Evolutionary conservation across 2,329 filamentous ascomycete species (phyloP).

Genomic region (Penicillium sp.): DNA sequence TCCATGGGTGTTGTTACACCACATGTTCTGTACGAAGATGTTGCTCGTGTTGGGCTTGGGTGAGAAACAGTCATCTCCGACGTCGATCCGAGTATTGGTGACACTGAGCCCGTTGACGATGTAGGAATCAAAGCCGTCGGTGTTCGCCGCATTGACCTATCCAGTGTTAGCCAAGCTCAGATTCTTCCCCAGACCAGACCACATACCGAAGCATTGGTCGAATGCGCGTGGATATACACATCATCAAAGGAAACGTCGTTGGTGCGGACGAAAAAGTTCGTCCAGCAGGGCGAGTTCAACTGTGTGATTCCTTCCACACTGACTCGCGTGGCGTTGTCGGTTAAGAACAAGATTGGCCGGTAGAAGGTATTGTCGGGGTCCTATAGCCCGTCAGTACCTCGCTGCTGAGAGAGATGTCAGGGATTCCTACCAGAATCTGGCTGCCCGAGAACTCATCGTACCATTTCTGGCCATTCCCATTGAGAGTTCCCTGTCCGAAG

Average conservation of each 20-base stretch:
- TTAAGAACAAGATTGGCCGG: slow-evolving; percentile 61
- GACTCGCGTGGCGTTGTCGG: slow-evolving; percentile 60
- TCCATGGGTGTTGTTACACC: slow-evolving; percentile 60
- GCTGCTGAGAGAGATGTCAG: neutral
- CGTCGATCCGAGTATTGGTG: slow-evolving; percentile 53
- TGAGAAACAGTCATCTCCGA: slow-evolving; percentile 62
- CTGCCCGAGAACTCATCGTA: slow-evolving; percentile 51
- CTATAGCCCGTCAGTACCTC: slow-evolving; percentile 18
- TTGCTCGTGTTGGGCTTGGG: slow-evolving; percentile 61
- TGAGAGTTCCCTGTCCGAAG: slow-evolving; percentile 56
- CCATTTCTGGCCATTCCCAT: slow-evolving; percentile 56
- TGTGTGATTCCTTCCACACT: slow-evolving; percentile 59
- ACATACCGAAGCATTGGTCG: slow-evolving; percentile 45
- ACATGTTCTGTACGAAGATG: slow-evolving; percentile 59
- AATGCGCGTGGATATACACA: slow-evolving; percentile 55
- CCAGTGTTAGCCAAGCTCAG: neutral
- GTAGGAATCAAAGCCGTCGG: slow-evolving; percentile 62
- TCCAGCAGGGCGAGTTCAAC: slow-evolving; percentile 64
- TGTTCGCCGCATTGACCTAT: slow-evolving; percentile 56
- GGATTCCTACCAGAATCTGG: slow-evolving; percentile 33
- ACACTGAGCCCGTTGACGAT: slow-evolving; percentile 57
- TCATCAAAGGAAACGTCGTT: slow-evolving; percentile 56
- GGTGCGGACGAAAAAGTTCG: slow-evolving; percentile 60
- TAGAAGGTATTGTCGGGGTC: slow-evolving; percentile 57
- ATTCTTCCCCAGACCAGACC: too few species aligned